A percentile compares a stretch with the other conserved stretches of the same genome.
These are phyloP conservation scores for Panellus pusillus DNA, from an alignment of 768 basidiomycete genomes.

Conservation along the genomic window DNA sequence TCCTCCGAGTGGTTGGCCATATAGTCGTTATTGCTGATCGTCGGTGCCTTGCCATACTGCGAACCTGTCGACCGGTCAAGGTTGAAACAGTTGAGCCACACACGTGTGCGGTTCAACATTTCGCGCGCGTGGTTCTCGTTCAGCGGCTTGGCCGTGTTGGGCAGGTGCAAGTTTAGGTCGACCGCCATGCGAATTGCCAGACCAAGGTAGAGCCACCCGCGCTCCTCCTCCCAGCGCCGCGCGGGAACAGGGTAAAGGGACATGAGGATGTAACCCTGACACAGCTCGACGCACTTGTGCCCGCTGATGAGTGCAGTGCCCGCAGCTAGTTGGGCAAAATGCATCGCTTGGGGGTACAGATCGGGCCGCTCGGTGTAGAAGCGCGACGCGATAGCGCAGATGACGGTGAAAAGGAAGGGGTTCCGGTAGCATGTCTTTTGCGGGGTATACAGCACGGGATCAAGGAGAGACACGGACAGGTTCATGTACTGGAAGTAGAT, in stretches of 20 bases:
- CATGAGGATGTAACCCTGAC: slow-evolving; percentile 78
- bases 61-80: slow-evolving; percentile 86
- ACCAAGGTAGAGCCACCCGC: slow-evolving; percentile 88
- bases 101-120: slow-evolving; percentile 84
- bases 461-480: slow-evolving; percentile 73
- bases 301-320: slow-evolving; percentile 76
- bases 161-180: slow-evolving; percentile 85
- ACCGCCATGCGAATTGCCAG: slow-evolving; percentile 86
- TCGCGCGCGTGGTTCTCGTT: slow-evolving; percentile 84
- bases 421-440: slow-evolving; percentile 78
- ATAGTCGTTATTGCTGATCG: slow-evolving; percentile 76
- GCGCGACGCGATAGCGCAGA: slow-evolving; percentile 86
- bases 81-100: slow-evolving; percentile 91
- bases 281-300: slow-evolving; percentile 80
- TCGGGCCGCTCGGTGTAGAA: slow-evolving; percentile 72
- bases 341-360: slow-evolving; percentile 71
- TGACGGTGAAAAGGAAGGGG: slow-evolving; percentile 91
- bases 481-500: slow-evolving; percentile 86
- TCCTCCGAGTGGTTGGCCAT: slow-evolving; percentile 66
- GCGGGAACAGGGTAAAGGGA: slow-evolving; percentile 77
- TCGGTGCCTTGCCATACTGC: slow-evolving; percentile 86
- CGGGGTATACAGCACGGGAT: slow-evolving; percentile 82
- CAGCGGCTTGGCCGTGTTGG: slow-evolving; percentile 66
- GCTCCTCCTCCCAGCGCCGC: slow-evolving; percentile 84
- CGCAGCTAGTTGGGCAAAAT: slow-evolving; percentile 73